Conservation (phyloP, 129 eudicot genomes). For the Arctium minus region DNA sequence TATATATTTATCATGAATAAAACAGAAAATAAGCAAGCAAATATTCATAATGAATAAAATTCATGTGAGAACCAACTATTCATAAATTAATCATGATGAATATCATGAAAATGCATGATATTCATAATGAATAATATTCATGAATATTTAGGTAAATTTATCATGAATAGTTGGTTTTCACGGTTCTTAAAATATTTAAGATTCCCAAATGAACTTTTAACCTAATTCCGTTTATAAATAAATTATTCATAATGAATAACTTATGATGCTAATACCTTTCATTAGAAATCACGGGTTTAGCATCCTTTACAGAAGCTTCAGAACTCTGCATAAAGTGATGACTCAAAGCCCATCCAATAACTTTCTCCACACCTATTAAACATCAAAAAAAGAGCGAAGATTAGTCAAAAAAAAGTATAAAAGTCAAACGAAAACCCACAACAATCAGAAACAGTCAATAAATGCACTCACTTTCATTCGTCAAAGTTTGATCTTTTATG, state of each 20-base stretch:
- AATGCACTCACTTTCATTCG: slow-evolving; percentile 63
- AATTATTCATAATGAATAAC: background rate
- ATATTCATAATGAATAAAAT: no score
- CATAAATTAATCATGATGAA: no score
- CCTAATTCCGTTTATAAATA: no score
- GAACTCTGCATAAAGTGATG: slow-evolving; percentile 83
- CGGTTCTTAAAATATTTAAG: background rate
- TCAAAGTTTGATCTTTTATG: slow-evolving; percentile 84
- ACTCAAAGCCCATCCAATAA: slow-evolving; percentile 86
- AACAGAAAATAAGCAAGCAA: no score
- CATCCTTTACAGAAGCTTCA: slow-evolving; percentile 47
- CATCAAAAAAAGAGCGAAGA: background rate
- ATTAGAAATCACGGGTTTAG: slow-evolving; percentile 59
- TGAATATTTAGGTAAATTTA: background rate
- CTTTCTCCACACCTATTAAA: slow-evolving; percentile 68
- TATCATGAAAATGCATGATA: no score
- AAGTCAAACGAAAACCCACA: background rate
- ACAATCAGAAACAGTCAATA: background rate
- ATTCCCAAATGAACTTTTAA: background rate
- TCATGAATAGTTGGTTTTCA: background rate
- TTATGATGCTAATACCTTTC: slow-evolving; percentile 51
- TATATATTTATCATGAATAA: no score
- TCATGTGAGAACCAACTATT: no score
- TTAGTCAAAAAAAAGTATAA: background rate
- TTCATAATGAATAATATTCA: background rate